These are phyloP conservation scores for Tricharina praecox DNA, from an alignment of 495 filamentous ascomycete genomes.

Conservation along the genomic window DNA sequence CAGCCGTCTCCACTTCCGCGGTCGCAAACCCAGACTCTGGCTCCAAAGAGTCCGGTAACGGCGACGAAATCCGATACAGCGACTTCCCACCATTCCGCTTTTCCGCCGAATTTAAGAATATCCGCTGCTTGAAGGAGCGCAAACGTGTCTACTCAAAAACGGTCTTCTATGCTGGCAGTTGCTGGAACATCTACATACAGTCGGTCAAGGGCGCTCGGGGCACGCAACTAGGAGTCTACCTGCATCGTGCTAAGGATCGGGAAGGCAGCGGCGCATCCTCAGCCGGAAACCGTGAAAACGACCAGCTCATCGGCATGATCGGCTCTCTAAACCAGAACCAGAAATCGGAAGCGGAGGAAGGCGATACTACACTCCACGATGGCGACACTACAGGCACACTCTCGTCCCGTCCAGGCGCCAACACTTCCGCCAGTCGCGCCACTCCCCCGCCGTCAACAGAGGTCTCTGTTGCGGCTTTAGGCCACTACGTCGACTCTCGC, in stretches of 20 bases:
- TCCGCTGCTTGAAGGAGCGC: slow-evolving; percentile 40
- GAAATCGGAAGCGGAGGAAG: not conserved
- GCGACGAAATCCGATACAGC: slow-evolving; percentile 31
- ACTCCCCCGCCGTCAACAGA: not conserved
- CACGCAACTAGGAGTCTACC: slow-evolving; percentile 42
- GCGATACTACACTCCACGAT: not conserved
- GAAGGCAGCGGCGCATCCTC: slow-evolving; percentile 30
- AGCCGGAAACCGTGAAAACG: not conserved
- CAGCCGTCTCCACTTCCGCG: not conserved
- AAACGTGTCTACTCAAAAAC: slow-evolving; percentile 44
- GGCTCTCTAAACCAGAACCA: not conserved
- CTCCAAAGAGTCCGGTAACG: not conserved
- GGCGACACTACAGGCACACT: slow-evolving; percentile 11
- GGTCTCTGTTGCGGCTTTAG: slow-evolving; percentile 29
- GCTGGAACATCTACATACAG: slow-evolving; percentile 49
- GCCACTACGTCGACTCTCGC: slow-evolving; percentile 38
- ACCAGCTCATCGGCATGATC: not conserved
- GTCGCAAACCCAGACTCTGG: not conserved
- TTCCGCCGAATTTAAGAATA: slow-evolving; percentile 41
- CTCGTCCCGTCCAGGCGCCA: slow-evolving; percentile 14
- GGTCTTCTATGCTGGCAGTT: slow-evolving; percentile 44
- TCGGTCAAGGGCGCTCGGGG: slow-evolving; percentile 37
- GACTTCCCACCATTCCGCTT: slow-evolving; percentile 44
- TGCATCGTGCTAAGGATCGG: slow-evolving; percentile 43
- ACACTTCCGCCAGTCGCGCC: slow-evolving; percentile 14